Evolutionary conservation across 2,329 filamentous ascomycete genomes (phyloP).

Genomic region (Colletotrichum brevisporum): DNA sequence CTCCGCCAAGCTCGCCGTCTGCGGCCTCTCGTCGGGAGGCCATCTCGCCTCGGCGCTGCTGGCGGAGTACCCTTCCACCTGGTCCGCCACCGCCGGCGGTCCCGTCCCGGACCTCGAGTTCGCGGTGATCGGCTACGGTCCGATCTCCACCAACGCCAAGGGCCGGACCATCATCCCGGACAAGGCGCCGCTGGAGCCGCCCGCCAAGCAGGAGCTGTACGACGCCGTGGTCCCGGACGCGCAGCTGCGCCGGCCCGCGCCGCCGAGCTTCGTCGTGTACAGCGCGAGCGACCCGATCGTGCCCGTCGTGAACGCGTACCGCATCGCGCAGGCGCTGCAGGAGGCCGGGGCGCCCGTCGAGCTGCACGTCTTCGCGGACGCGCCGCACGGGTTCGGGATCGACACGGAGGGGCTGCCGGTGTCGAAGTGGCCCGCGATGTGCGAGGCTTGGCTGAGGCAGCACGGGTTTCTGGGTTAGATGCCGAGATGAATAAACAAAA

Average conservation of each 20-base stretch:
- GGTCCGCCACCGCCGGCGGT: slow-evolving; percentile 31
- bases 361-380: slow-evolving; percentile 43
- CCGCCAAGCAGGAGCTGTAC: slow-evolving; percentile 44
- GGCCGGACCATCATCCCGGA: slow-evolving; percentile 42
- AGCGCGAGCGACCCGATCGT: slow-evolving; percentile 42
- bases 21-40: slow-evolving; percentile 43
- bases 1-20: slow-evolving; percentile 32
- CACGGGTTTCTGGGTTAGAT: slow-evolving; percentile 2
- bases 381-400: slow-evolving; percentile 43
- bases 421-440: slow-evolving; percentile 40
- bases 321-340: slow-evolving; percentile 39
- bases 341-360: slow-evolving; percentile 39
- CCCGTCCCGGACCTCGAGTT: slow-evolving; percentile 39
- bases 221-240: slow-evolving; percentile 43
- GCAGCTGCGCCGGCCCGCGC: slow-evolving; percentile 39
- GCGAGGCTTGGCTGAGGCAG: slow-evolving; percentile 42
- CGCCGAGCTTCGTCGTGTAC: slow-evolving; percentile 44
- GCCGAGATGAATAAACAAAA: neutral
- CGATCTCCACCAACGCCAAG: slow-evolving; percentile 44
- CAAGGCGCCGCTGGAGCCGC: slow-evolving; percentile 43
- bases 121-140: slow-evolving; percentile 44
- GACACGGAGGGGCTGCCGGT: slow-evolving; percentile 42
- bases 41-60: slow-evolving; percentile 43
- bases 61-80: slow-evolving; percentile 41
- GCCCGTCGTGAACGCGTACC: slow-evolving; percentile 44